Evolutionary conservation across 441 rosid species (phyloP).

Genomic region (Mallotus japonicus): DNA sequence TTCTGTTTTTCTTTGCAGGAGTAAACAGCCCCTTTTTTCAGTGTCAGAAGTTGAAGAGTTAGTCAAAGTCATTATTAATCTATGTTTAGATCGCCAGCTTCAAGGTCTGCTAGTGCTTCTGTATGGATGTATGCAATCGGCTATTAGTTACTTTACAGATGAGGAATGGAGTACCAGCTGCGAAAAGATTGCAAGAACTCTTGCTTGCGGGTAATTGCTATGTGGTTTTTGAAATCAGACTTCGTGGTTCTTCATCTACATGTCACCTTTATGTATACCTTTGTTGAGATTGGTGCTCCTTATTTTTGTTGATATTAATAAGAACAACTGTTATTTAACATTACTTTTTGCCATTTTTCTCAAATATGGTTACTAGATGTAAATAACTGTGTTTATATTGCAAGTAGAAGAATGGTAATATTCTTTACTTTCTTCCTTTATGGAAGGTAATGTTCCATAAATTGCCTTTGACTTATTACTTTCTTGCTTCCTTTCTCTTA

Average conservation of each 20-base stretch:
- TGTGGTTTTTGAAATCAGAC: constrained; percentile 4
- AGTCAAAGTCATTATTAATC: constrained; percentile 41
- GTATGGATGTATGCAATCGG: constrained; percentile 47
- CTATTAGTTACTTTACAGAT: constrained; percentile 56
- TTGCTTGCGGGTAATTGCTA: constrained; percentile 59
- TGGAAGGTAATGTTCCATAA: neutral
- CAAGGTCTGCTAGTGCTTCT: constrained; percentile 56
- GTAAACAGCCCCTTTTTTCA: constrained; percentile 39
- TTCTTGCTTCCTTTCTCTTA: constrained; percentile 13
- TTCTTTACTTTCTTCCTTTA: neutral
- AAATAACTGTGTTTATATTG: neutral
- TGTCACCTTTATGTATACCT: neutral
- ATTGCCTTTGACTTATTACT: constrained; percentile 1
- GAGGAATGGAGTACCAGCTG: constrained; percentile 69
- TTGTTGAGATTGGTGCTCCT: neutral
- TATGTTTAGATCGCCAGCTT: constrained; percentile 64
- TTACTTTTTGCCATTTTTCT: neutral
- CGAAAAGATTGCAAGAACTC: constrained; percentile 54
- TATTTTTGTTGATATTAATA: neutral
- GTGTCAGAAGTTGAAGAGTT: constrained; percentile 61
- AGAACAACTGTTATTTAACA: neutral
- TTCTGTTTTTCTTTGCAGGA: constrained; percentile 42
- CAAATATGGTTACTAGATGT: constrained; percentile 3
- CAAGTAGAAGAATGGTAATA: neutral
- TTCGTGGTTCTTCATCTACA: neutral